A percentile compares a stretch with the other conserved stretches of the same genome.
Evolutionary conservation across 1,284 basidiomycete genomes (phyloP).

Genomic region (Leccinum subspadiceum): DNA sequence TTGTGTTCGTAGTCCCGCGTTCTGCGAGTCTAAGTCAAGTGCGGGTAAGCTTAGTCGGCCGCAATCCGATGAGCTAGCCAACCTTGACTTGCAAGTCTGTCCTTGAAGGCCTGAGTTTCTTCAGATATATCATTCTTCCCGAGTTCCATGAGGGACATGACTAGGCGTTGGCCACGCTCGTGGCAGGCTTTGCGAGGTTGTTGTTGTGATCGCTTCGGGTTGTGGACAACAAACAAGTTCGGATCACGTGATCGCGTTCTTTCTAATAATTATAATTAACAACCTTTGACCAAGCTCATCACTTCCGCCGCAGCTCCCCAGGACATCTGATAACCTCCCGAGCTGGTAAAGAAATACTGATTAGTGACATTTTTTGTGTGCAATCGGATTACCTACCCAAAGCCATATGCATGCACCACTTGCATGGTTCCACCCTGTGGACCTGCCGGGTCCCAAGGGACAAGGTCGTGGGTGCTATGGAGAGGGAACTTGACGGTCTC

Average conservation of each 20-base stretch:
- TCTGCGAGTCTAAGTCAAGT: conserved; percentile 47
- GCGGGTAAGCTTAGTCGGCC: conserved; percentile 10
- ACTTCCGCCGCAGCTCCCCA: conserved; percentile 54
- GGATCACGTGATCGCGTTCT: conserved; percentile 32
- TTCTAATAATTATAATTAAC: background rate
- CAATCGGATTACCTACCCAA: conserved; percentile 42
- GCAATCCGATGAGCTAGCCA: conserved; percentile 6
- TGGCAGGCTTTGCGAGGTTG: conserved; percentile 14
- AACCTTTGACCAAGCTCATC: conserved; percentile 29
- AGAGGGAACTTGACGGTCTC: conserved; percentile 44
- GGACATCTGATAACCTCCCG: conserved; percentile 52
- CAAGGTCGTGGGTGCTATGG: conserved; percentile 27
- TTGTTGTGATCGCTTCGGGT: conserved; percentile 6
- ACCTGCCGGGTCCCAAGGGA: conserved; percentile 26
- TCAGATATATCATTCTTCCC: conserved; percentile 61
- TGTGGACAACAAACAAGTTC: conserved; percentile 26
- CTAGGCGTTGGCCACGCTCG: conserved; percentile 11
- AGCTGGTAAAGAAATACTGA: conserved; percentile 29
- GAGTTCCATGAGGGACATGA: conserved; percentile 58
- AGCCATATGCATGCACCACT: conserved; percentile 66
- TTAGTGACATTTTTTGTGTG: conserved; percentile 2
- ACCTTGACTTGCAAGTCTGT: conserved; percentile 65
- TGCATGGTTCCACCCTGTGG: conserved; percentile 34
- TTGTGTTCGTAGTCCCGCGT: conserved; percentile 55
- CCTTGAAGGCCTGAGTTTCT: conserved; percentile 55